Evolutionary conservation across 2,329 filamentous ascomycete species (phyloP).

Genomic region (Xylaria hypoxylon): DNA sequence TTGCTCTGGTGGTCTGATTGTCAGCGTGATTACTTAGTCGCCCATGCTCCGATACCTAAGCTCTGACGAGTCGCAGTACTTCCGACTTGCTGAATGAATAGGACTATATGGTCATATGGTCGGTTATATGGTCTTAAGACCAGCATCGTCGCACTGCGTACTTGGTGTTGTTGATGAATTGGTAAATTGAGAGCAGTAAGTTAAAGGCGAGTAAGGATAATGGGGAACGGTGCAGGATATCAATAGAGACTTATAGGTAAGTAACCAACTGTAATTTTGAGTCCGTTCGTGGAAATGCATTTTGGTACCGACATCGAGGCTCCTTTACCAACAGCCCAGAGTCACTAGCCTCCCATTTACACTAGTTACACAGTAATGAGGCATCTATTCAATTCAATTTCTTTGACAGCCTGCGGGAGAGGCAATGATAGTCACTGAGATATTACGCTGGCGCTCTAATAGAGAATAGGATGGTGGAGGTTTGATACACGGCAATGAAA

Average conservation of each 20-base stretch:
- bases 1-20: background rate
- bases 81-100: too few relatives aligned
- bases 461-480: background rate
- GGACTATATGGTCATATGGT: too few relatives aligned
- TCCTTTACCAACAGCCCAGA: too few relatives aligned
- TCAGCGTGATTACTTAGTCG: conserved; percentile 1
- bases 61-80: background rate
- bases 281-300: background rate
- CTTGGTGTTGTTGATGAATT: too few relatives aligned
- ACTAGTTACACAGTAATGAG: too few relatives aligned
- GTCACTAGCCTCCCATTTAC: too few relatives aligned
- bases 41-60: background rate
- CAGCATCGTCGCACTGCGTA: too few relatives aligned
- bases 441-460: conserved; percentile 3
- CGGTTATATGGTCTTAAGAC: too few relatives aligned
- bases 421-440: background rate
- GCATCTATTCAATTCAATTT: background rate
- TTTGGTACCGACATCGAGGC: too few relatives aligned
- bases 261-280: background rate
- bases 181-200: too few relatives aligned
- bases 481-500: conserved; percentile 33
- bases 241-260: background rate
- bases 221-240: too few relatives aligned
- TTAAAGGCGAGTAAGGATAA: too few relatives aligned
- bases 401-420: background rate